These are phyloP conservation scores for Mucor racemosus DNA, from an alignment of 371 early-diverging fungal genomes.

Conservation along the genomic window DNA sequence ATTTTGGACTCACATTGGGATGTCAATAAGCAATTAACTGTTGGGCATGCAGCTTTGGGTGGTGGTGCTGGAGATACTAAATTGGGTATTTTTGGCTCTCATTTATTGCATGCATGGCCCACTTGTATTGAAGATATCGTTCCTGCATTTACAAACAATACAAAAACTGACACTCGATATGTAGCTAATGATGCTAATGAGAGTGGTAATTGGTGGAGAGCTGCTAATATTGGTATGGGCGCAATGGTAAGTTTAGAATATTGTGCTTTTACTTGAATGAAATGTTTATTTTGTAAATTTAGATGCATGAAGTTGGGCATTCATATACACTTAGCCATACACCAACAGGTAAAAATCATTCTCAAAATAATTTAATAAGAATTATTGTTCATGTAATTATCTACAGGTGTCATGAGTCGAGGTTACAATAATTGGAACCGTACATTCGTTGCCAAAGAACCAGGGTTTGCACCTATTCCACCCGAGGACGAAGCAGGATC, in stretches of 20 bases:
- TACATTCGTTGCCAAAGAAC: conserved; percentile 64
- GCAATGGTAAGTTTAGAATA: conserved; percentile 46
- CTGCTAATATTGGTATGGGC: conserved; percentile 73
- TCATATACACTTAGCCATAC: conserved; percentile 63
- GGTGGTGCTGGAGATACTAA: conserved; percentile 55
- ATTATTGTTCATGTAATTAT: not conserved
- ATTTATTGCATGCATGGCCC: conserved; percentile 69
- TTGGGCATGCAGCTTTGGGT: conserved; percentile 74
- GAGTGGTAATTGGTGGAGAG: conserved; percentile 60
- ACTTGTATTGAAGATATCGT: conserved; percentile 63
- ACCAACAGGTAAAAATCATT: conserved; percentile 34
- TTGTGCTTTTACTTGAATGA: not conserved
- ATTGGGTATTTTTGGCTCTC: conserved; percentile 75
- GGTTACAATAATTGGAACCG: conserved; percentile 73
- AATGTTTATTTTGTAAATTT: not conserved
- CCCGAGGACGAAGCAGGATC: conserved; percentile 62
- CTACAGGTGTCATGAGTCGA: conserved; percentile 64
- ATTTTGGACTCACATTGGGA: conserved; percentile 69
- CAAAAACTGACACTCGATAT: conserved; percentile 56
- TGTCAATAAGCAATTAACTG: conserved; percentile 39
- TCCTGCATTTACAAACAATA: conserved; percentile 57
- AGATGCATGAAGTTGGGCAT: conserved; percentile 75
- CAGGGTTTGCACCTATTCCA: conserved; percentile 52
- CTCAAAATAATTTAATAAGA: too few species aligned
- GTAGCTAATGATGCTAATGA: conserved; percentile 67